Base-by-base conservation (phyloP, 2,329 filamentous ascomycete species). In the Colletotrichum sp. region DNA sequence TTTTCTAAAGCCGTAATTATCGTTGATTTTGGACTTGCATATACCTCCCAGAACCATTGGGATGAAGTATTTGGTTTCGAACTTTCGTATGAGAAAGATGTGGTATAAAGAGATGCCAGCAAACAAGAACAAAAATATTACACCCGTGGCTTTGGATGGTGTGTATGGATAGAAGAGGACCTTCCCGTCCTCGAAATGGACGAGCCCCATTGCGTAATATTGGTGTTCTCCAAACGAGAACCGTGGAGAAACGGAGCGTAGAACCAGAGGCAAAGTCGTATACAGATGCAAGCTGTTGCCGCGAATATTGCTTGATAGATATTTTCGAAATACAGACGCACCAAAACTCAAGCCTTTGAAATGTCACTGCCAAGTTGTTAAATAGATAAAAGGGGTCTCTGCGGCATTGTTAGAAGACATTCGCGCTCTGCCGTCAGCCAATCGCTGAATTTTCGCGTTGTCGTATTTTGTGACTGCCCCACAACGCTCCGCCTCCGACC, bases 21-120 rank as follows among this genome's bases (percentile, higher is more conserved):
- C n/a, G n/a, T n/a, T n/a, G n/a, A n/a, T n/a, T n/a, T n/a, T 44
- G 8, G 9, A 22, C n/a, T 2, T 48, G 22, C 44, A 48, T 12
- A 48, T 22, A n/a, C 44, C 44, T 22, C 44, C 44, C 2, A 48
- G 3, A 3, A 48, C 44, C 44, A 48, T 48, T 13, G 44, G 44
- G n/a, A 48, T 48, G 44, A 48, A 48, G n/a, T 48, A 48, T 1
- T 48, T 48, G 6, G 44, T 48, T 11, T 5, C 22, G 44, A 13
- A 48, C 3, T 48, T 48, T 22, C 44, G 44, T 48, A 48, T 48
- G 6, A 48, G 0, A 2, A 48, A 48, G 19, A 48, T 8, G 4
- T 48, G 44, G 1, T 48, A 48, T 0, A 13, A 3, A 0, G 44
- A 48, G 0, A 48, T 48, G n/a, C 44, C 44, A 22, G 44, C 44